Conservation (phyloP, 192 early-diverging fungal genomes). For the Entophlyctis luteolus region DNA sequence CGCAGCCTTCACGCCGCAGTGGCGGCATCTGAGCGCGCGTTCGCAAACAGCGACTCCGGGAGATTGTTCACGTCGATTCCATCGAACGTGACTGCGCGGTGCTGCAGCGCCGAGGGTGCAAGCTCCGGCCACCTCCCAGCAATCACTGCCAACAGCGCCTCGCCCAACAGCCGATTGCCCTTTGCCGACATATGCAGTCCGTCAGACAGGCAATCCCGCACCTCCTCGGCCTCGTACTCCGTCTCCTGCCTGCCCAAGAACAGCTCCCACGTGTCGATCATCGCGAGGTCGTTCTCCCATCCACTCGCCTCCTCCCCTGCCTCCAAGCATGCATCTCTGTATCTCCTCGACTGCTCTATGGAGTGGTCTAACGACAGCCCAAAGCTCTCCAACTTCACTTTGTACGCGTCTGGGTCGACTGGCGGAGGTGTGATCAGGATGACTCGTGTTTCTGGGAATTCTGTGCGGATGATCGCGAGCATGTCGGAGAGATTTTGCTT, state of each 20-base stretch:
- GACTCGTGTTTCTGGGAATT: slow-evolving; percentile 59
- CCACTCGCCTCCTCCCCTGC: slow-evolving; percentile 8
- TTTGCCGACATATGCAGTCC: slow-evolving; percentile 32
- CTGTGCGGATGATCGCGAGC: slow-evolving; percentile 52
- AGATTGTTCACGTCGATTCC: background rate
- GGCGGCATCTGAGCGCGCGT: too few species aligned
- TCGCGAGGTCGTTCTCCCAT: slow-evolving; percentile 13
- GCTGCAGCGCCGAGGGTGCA: background rate
- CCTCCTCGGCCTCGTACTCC: slow-evolving; percentile 12
- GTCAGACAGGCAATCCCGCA: slow-evolving; percentile 21
- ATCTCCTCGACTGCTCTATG: slow-evolving; percentile 13
- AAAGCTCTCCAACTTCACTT: background rate
- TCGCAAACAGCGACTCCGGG: background rate
- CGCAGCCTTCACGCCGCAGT: too few species aligned
- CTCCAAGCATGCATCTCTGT: slow-evolving; percentile 31
- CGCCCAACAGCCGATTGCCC: slow-evolving; percentile 29
- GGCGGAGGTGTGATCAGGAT: slow-evolving; percentile 71
- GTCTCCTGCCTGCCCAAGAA: slow-evolving; percentile 9
- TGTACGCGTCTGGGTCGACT: slow-evolving; percentile 48
- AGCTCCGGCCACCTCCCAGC: slow-evolving; percentile 39
- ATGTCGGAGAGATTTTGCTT: slow-evolving; percentile 57
- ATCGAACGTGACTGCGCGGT: background rate
- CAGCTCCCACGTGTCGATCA: slow-evolving; percentile 35
- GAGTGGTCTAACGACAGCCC: slow-evolving; percentile 26
- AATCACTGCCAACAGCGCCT: slow-evolving; percentile 36